A percentile compares a stretch with the other conserved stretches of the same genome.
These are phyloP conservation scores for Orbilia blumenaviensis DNA, from an alignment of 2,329 filamentous ascomycete genomes.

Conservation along the genomic window DNA sequence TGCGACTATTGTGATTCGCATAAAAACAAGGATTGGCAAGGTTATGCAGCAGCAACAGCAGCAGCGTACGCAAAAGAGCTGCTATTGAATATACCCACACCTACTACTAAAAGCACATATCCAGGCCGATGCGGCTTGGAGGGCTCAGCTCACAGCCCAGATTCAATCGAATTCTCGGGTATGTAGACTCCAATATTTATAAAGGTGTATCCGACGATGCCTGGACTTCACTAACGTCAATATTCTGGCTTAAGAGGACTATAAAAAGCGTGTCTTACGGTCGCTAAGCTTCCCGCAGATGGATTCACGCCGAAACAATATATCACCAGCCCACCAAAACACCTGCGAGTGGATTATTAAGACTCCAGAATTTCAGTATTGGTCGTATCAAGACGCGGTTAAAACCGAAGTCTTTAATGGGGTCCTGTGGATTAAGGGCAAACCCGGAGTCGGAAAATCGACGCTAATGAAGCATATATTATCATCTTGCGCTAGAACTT, in stretches of 20 bases:
- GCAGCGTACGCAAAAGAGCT: slow-evolving; percentile 30
- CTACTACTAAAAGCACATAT: neutral
- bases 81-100: neutral
- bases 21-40: slow-evolving; percentile 26
- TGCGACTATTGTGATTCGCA: slow-evolving; percentile 30
- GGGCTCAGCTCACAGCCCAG: too few relatives aligned
- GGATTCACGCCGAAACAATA: slow-evolving; percentile 52
- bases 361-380: slow-evolving; percentile 53
- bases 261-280: neutral
- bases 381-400: slow-evolving; percentile 40
- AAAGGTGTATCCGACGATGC: neutral
- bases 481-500: slow-evolving; percentile 1
- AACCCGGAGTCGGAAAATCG: slow-evolving; percentile 58
- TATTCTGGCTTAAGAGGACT: neutral
- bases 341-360: slow-evolving; percentile 57
- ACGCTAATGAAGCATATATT: slow-evolving; percentile 57
- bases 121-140: neutral
- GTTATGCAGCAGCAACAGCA: slow-evolving; percentile 15
- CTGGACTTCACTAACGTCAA: neutral
- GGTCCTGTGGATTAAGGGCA: slow-evolving; percentile 59
- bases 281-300: slow-evolving; percentile 41
- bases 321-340: slow-evolving; percentile 24
- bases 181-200: neutral
- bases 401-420: slow-evolving; percentile 54
- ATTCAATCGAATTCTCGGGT: neutral